Evolutionary conservation across 1,139 yeast genomes (phyloP).

Genomic region (Scheffersomyces illinoinensis): DNA sequence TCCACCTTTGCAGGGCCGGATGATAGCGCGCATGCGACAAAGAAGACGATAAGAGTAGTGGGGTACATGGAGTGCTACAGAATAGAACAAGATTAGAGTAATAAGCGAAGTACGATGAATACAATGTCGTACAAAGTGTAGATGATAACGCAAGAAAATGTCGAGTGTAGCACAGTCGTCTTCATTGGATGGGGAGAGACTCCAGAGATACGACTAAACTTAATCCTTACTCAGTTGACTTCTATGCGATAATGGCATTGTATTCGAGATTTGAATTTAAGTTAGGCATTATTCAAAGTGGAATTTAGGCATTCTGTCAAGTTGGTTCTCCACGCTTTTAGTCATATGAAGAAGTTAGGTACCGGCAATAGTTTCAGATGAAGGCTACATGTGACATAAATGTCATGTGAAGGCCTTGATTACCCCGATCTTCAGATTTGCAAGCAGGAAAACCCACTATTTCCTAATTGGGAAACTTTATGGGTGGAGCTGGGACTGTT

Average conservation of each 20-base stretch:
- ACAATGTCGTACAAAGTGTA: background rate
- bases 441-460: background rate
- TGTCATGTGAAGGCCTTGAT: background rate
- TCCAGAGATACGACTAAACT: too few relatives aligned
- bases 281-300: too few relatives aligned
- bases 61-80: background rate
- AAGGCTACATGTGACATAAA: background rate
- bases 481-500: background rate
- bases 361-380: background rate
- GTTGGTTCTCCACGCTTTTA: background rate
- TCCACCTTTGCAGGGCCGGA: conserved; percentile 8
- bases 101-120: background rate
- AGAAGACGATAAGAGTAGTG: conserved; percentile 12
- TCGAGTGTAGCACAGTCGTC: background rate
- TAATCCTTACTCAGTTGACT: too few relatives aligned
- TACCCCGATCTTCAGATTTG: background rate
- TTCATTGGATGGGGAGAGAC: too few relatives aligned
- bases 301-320: too few relatives aligned
- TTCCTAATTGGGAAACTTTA: background rate
- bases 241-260: too few relatives aligned
- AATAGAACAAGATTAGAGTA: background rate
- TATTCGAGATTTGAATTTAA: too few relatives aligned
- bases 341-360: background rate
- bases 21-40: conserved; percentile 18
- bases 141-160: background rate